Base-by-base conservation (phyloP, 371 early-diverging fungal species). In the Capillidium heterosporum region DNA sequence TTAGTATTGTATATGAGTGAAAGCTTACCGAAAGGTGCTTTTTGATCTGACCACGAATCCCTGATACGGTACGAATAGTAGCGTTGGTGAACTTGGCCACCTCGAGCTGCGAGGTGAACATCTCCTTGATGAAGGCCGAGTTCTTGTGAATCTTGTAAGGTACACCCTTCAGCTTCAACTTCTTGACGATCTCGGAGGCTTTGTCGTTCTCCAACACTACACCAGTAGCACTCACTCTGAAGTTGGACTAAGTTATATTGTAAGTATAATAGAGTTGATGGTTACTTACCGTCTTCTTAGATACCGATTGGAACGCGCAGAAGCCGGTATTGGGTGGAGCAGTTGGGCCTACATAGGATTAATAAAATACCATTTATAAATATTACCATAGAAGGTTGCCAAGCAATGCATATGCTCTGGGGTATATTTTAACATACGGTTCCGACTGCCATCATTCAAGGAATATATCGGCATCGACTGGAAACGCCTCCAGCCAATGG, bases 11-110 rank as follows among this genome's bases (percentile, higher is more conserved):
- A 39, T 17, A 27, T 2, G 21, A 8, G 1, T n/a, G 24, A 39
- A 2, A 21, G 63, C 63, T 57, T 68, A 76, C 78, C 51, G 78
- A 61, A 11, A 84, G 57, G 2, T 84, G 78, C 70, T 94, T 98
- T 71, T 99, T 99, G 54, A 99, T 84, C 64, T 91, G 90, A 56
- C 99, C 99, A 62, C 99, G 84, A 60, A 99, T 89, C 27, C 99
- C 99, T 62, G 88, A 87, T 17, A 95, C 98, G 0, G 96, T 97
- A 40, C 94, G 83, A 54, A 99, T 81, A 46, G 77, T 78, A 1
- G 95, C 99, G 29, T 95, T 95, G 69, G 95, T 91, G 67, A 99
- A 98, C 71, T 93, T 91, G 61, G 90, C 89, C n/a, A 98, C 99
- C 68, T 99, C 99, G 19, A 97, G 73, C 17, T 87, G 73, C 23